These are phyloP conservation scores for Roridomyces roridus DNA, from an alignment of 768 basidiomycete species.

Conservation along the genomic window DNA sequence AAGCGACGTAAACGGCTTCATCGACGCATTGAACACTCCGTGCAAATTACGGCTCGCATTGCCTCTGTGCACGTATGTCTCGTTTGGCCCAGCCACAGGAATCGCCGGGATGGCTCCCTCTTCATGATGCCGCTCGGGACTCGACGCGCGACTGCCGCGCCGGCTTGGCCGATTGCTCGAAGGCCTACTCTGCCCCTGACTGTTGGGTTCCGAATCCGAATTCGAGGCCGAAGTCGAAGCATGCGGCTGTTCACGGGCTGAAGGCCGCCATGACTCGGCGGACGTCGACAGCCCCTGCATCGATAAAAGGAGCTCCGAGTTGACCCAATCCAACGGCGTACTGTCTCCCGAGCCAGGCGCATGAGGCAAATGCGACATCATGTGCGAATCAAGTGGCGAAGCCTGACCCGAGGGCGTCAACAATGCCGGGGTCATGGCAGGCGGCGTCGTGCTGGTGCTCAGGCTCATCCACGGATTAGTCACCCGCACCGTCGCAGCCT, in stretches of 20 bases:
- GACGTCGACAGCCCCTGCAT: conserved; percentile 43
- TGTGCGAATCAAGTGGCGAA: conserved; percentile 47
- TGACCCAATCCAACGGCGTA: conserved; percentile 77
- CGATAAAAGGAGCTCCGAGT: conserved; percentile 82
- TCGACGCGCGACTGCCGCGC: conserved; percentile 54
- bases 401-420: conserved; percentile 38
- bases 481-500: conserved; percentile 65
- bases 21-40: conserved; percentile 59
- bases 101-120: conserved; percentile 14
- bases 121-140: conserved; percentile 55
- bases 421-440: conserved; percentile 23
- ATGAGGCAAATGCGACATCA: conserved; percentile 50
- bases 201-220: conserved; percentile 30
- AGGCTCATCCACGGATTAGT: conserved; percentile 65
- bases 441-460: conserved; percentile 42
- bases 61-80: conserved; percentile 59
- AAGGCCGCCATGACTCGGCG: conserved; percentile 29
- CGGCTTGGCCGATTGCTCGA: conserved; percentile 37
- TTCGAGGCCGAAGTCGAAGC: conserved; percentile 16
- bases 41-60: conserved; percentile 59
- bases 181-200: conserved; percentile 30
- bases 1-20: conserved; percentile 67
- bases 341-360: conserved; percentile 49
- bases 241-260: conserved; percentile 21
- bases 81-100: conserved; percentile 35